These are phyloP conservation scores for Globisporangium emineosum DNA, from an alignment of 352 stramenopile genomes.

Conservation along the genomic window DNA sequence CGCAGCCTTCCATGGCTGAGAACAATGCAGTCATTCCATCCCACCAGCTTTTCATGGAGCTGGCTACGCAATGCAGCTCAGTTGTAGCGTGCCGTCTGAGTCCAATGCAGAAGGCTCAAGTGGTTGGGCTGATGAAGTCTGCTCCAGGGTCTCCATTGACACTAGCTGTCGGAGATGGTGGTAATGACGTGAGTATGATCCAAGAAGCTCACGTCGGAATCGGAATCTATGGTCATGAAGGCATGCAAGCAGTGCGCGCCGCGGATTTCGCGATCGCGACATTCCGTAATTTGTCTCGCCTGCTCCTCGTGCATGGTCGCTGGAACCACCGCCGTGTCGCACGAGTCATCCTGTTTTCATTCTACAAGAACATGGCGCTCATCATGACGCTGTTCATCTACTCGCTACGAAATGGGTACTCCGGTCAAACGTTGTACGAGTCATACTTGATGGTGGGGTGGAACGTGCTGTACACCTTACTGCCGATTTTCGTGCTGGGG, in stretches of 20 bases:
- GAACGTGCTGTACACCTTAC: conserved; percentile 94
- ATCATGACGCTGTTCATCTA: conserved; percentile 93
- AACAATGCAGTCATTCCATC: conserved; percentile 27
- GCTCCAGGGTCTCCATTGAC: conserved; percentile 75
- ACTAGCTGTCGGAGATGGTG: conserved; percentile 97
- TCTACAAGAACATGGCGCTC: conserved; percentile 93
- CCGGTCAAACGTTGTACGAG: conserved; percentile 86
- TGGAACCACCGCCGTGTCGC: conserved; percentile 85
- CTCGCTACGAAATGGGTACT: conserved; percentile 89
- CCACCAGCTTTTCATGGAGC: conserved; percentile 73
- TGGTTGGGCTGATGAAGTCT: conserved; percentile 93
- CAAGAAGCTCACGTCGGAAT: conserved; percentile 98
- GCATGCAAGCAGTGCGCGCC: conserved; percentile 83
- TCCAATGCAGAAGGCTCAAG: conserved; percentile 91
- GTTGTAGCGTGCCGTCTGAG: conserved; percentile 87
- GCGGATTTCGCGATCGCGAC: conserved; percentile 85
- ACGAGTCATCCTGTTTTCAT: conserved; percentile 82
- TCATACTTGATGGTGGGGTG: conserved; percentile 91
- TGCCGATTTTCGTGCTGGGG: conserved; percentile 91
- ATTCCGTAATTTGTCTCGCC: conserved; percentile 71
- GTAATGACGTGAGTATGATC: conserved; percentile 99
- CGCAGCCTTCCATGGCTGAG: conserved; percentile 30
- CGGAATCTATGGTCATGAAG: conserved; percentile 98
- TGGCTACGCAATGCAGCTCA: conserved; percentile 81
- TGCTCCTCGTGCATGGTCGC: conserved; percentile 78